Conservation (phyloP, 139 green algal genomes). For the Closterium sp. region DNA sequence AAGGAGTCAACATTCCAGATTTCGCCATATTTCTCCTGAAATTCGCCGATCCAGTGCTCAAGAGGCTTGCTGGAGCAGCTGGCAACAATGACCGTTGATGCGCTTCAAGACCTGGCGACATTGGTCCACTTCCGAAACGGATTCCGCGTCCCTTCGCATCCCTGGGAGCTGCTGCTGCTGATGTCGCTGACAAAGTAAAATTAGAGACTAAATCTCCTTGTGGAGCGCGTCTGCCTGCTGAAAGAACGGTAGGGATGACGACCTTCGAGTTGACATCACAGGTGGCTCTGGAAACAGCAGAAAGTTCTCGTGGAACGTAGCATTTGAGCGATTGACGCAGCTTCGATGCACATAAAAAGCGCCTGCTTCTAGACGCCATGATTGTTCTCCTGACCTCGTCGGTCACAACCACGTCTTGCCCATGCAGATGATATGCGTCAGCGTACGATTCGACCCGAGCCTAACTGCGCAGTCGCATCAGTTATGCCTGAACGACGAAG, state of each 20-base stretch:
- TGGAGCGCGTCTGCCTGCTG: not conserved
- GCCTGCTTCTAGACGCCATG: not conserved
- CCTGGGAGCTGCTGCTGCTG: too few relatives aligned
- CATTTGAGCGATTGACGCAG: not conserved
- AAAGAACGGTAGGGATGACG: not conserved
- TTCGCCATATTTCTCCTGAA: too few relatives aligned
- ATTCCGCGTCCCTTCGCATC: too few relatives aligned
- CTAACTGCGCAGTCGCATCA: too few relatives aligned
- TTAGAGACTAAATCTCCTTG: not conserved
- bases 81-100: not conserved
- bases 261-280: not conserved
- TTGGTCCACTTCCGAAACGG: not conserved
- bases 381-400: not conserved
- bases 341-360: not conserved
- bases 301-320: not conserved
- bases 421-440: not conserved
- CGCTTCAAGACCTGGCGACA: not conserved
- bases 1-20: not conserved
- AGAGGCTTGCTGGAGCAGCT: not conserved
- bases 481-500: too few relatives aligned
- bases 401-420: not conserved
- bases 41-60: not conserved
- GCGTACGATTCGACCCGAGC: not conserved
- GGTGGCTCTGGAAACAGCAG: not conserved
- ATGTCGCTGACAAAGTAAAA: not conserved